These are phyloP conservation scores for Candida neerlandica DNA, from an alignment of 1,139 yeast genomes.

Conservation along the genomic window DNA sequence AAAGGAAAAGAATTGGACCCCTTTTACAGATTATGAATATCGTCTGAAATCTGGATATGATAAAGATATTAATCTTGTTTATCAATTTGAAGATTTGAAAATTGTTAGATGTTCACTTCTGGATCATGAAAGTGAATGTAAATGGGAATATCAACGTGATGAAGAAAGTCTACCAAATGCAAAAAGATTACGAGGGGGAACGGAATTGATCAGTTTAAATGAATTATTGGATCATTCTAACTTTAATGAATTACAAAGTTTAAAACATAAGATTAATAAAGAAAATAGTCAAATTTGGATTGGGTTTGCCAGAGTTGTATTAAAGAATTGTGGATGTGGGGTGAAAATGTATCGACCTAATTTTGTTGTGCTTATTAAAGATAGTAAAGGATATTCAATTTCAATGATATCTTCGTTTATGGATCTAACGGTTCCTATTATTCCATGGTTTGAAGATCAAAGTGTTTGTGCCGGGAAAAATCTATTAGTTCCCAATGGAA, in stretches of 20 bases:
- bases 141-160: slow-evolving; percentile 13
- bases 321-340: slow-evolving; percentile 40
- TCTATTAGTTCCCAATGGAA: slow-evolving; percentile 40
- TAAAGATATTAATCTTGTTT: slow-evolving; percentile 31
- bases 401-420: slow-evolving; percentile 36
- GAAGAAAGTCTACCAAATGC: slow-evolving; percentile 17
- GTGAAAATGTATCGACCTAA: slow-evolving; percentile 37
- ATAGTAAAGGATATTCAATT: slow-evolving; percentile 25
- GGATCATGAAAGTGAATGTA: slow-evolving; percentile 18
- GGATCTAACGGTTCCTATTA: slow-evolving; percentile 33
- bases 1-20: slow-evolving; percentile 44
- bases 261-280: slow-evolving; percentile 17
- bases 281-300: slow-evolving; percentile 33
- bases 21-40: slow-evolving; percentile 29
- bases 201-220: slow-evolving; percentile 32
- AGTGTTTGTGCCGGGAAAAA: slow-evolving; percentile 27
- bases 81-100: slow-evolving; percentile 40
- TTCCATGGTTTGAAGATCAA: slow-evolving; percentile 31
- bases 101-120: slow-evolving; percentile 36
- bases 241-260: slow-evolving; percentile 4
- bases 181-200: slow-evolving; percentile 41
- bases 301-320: slow-evolving; percentile 40
- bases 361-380: slow-evolving; percentile 27
- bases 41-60: slow-evolving; percentile 27
- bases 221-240: slow-evolving; percentile 17